Evolutionary conservation across 2,329 filamentous ascomycete species (phyloP), one percentile per base, ranked within the genome.

Genomic region (Colletotrichum higginsianum): DNA sequence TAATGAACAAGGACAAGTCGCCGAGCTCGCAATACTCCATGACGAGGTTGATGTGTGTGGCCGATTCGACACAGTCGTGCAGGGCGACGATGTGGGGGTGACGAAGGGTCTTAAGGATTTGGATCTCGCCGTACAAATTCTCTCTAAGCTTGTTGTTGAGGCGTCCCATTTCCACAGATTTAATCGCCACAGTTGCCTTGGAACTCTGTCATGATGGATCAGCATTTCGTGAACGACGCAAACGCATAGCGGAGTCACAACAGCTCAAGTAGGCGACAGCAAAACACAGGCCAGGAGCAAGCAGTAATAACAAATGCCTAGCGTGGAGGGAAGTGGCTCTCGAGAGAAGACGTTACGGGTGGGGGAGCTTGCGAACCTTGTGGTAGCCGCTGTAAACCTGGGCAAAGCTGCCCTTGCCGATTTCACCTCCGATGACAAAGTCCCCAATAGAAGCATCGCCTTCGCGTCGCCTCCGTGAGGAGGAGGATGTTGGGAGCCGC

Each of bases 1-100:
- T 97, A 84, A 99, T 98, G 82, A 99, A 98, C 65, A 96, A 88
- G 13, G 96, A 97, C 70, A 99, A 84, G 79, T 99, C 96, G 26
- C 96, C 96, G 50, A 99, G 89, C 80, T 97, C 94, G 84, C 96
- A 98, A 83, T 97, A 98, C 84, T 99, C 96, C 96, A 98, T 99
- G 74, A 98, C 92, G 70, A 99, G 89, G 83, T 99, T 96, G 83
- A 98, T 98, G 79, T 97, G 94, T 26, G 92, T 92, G 4, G 90
- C 86, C 0, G 94, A 93, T 82, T 98, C 95, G 81, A 96, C 89
- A 84, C 95, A 98, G 83, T 98, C 94, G 85, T 98, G 95, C 58
- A 99, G 91, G 76, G 95, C 94, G 75, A 98, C 96, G 77, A 99
- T 98, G 80, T 99, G 96, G 38, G 96, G 96, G 82, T 99, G 96